Evolutionary conservation across 192 early-diverging fungal genomes (phyloP).

Genomic region (Coemansia sp.): DNA sequence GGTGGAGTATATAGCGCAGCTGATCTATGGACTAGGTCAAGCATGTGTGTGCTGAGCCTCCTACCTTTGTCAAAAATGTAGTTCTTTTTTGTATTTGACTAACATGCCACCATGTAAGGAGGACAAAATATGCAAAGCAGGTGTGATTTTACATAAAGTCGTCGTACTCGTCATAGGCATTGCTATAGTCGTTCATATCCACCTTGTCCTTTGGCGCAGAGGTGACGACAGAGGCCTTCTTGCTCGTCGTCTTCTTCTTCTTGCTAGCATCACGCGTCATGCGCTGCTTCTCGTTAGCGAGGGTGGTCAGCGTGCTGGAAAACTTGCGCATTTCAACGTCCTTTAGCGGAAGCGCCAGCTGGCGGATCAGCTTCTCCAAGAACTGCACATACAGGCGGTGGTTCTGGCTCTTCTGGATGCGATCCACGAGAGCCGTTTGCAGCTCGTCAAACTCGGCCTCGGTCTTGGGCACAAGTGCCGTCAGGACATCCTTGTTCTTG

Average conservation of each 20-base stretch:
- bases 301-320: conserved; percentile 58
- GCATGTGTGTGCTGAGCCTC: conserved; percentile 4
- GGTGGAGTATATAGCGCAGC: conserved; percentile 4
- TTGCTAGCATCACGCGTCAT: conserved; percentile 61
- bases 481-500: conserved; percentile 23
- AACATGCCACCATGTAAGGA: neutral
- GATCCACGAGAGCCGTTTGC: conserved; percentile 58
- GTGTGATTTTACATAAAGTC: conserved; percentile 59
- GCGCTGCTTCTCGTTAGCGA: conserved; percentile 77
- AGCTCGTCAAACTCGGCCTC: conserved; percentile 69
- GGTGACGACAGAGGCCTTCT: conserved; percentile 40
- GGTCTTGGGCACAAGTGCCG: conserved; percentile 59
- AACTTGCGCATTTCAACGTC: conserved; percentile 67
- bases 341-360: conserved; percentile 58
- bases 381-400: conserved; percentile 56
- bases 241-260: conserved; percentile 67
- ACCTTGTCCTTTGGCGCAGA: conserved; percentile 24
- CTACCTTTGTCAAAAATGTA: neutral
- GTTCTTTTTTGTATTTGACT: neutral
- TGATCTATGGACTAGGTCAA: conserved; percentile 12
- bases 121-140: neutral
- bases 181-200: conserved; percentile 57
- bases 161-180: conserved; percentile 55
- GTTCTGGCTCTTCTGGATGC: conserved; percentile 55
- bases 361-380: conserved; percentile 65